Evolutionary conservation across 129 eudicot species (phyloP), one percentile per base, ranked within the genome.

Genomic region (Silybum marianum): DNA sequence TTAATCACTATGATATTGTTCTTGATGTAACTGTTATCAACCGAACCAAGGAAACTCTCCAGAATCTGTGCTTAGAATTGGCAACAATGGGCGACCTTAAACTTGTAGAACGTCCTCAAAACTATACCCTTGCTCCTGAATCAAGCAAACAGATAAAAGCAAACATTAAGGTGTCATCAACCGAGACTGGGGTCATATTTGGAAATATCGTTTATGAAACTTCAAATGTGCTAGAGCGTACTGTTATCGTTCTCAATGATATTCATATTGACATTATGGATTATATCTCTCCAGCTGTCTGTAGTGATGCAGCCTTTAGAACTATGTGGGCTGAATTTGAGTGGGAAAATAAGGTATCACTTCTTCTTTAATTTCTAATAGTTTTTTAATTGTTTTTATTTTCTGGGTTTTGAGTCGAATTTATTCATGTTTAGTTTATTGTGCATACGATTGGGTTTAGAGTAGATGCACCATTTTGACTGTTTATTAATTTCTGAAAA

Each of bases 31-130:
- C 99, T 0, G 92, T 95, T 32, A 95, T 95, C 25, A 95, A 95
- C 87, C 85, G 99, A 78, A 95, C 99, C 39, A 95, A 95, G 86
- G 97, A 90, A 78, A 95, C 99, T 67, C 91, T 95, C 67, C 99
- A 95, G 82, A 95, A 95, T 76, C 74, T 95, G 82, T 95, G 99
- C 86, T 86, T 95, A 87, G 99, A 95, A 80, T 88, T 95, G 90
- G 99, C 99, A 69, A 95, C 97, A 69, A 95, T 95, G 99, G 99
- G 99, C 60, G 99, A 95, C 84, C 99, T 95, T 80, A 95, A 95
- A 82, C 97, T 95, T 66, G 99, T 95, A 24, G 99, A 95, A 83
- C 97, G 99, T 19, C 99, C 97, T 6, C 99, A 95, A 87, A 95
- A 95, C 81, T 95, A 92, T 76, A 95, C 99, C 1, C 88, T 95